Evolutionary conservation across 2,329 filamentous ascomycete species (phyloP).

Genomic region (Trichoderma sp.): DNA sequence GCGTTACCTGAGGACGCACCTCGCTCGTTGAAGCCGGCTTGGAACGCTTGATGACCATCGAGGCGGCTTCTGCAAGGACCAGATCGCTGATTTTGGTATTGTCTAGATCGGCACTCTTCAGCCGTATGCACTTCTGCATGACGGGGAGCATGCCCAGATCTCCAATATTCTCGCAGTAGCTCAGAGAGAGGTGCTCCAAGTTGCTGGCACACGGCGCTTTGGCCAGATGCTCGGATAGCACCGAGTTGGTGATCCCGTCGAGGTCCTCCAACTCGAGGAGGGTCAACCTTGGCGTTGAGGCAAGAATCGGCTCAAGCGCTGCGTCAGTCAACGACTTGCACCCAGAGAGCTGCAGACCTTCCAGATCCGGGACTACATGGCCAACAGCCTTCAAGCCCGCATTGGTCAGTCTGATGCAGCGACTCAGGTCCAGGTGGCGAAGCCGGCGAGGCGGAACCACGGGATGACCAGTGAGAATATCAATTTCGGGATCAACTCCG

Average conservation of each 20-base stretch:
- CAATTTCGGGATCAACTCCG: constrained; percentile 74
- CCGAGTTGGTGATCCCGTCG: constrained; percentile 70
- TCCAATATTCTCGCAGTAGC: constrained; percentile 84
- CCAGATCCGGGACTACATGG: constrained; percentile 73
- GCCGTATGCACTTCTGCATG: constrained; percentile 70
- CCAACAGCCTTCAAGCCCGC: constrained; percentile 70
- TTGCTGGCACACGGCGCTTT: constrained; percentile 71
- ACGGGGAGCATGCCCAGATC: constrained; percentile 83
- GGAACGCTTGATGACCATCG: constrained; percentile 71
- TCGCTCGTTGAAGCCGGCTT: constrained; percentile 45
- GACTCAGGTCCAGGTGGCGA: constrained; percentile 81
- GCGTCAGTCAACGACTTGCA: constrained; percentile 74
- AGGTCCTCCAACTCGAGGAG: constrained; percentile 91
- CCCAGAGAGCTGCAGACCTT: constrained; percentile 81
- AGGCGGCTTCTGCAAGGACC: constrained; percentile 79
- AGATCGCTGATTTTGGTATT: constrained; percentile 91
- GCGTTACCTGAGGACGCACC: constrained; percentile 58
- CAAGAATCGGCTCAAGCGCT: constrained; percentile 71
- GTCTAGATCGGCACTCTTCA: constrained; percentile 81
- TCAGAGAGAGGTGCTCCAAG: constrained; percentile 81
- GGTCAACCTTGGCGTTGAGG: constrained; percentile 74
- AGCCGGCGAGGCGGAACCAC: constrained; percentile 76
- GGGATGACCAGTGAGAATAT: constrained; percentile 75
- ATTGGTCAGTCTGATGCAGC: constrained; percentile 74
- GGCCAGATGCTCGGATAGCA: constrained; percentile 72